Percentiles rank a stretch among this genome's conserved stretches.
Evolutionary conservation across 1,284 basidiomycete species (phyloP).

Genomic region (Cutaneotrichosporon sp.): DNA sequence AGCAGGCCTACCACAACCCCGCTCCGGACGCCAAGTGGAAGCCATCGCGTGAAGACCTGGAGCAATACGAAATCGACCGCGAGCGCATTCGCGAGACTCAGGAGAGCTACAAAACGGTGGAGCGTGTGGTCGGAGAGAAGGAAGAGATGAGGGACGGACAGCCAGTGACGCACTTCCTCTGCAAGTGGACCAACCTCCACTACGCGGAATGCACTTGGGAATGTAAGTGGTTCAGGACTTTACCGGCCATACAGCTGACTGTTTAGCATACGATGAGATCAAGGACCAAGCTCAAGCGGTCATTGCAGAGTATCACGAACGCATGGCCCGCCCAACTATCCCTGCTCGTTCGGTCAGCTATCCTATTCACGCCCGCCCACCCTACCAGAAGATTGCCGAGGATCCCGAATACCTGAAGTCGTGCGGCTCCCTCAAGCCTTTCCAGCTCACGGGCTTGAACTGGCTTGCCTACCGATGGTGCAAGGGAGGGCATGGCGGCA

Average conservation of each 20-base stretch:
- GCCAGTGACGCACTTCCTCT: conserved; percentile 75
- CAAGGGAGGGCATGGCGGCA: conserved; percentile 83
- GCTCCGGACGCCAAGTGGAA: conserved; percentile 54
- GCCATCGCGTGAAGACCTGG: conserved; percentile 79
- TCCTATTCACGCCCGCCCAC: conserved; percentile 64
- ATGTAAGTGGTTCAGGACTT: conserved; percentile 47
- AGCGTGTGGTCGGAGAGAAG: conserved; percentile 82
- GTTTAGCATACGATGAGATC: conserved; percentile 63
- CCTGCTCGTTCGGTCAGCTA: conserved; percentile 81
- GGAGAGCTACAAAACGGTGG: conserved; percentile 86
- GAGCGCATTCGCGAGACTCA: conserved; percentile 85
- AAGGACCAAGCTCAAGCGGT: conserved; percentile 58
- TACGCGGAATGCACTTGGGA: conserved; percentile 99
- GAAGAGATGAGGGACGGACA: conserved; percentile 58
- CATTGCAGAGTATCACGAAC: conserved; percentile 72
- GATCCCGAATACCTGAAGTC: conserved; percentile 86
- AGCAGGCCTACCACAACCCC: conserved; percentile 61
- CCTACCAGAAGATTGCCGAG: conserved; percentile 78
- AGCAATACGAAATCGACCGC: conserved; percentile 81
- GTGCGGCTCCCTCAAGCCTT: conserved; percentile 89
- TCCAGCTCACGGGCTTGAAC: conserved; percentile 95
- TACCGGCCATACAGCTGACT: neutral
- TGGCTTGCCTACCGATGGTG: conserved; percentile 97
- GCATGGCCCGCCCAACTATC: conserved; percentile 73
- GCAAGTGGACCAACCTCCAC: conserved; percentile 92